phyloP scores from a whole-genome alignment of 2,329 filamentous ascomycete genomes.

The Aspergillus hiratsukae region DNA sequence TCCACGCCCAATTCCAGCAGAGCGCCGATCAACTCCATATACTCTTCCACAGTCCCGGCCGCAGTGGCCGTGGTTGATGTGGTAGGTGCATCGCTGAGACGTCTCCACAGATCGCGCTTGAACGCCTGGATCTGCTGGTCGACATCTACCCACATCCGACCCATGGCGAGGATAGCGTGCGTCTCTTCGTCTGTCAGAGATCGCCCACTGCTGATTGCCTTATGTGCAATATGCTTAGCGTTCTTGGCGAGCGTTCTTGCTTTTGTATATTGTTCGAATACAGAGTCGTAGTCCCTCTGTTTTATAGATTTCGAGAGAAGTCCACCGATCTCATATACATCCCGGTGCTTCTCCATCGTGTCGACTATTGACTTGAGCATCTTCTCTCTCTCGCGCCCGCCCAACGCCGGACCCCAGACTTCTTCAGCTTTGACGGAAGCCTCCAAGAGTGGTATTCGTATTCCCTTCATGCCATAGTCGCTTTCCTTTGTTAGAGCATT shows the following conservation, averaged over 20 bases:
- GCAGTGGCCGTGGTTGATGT: slow-evolving; percentile 49
- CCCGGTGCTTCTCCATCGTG: slow-evolving; percentile 72
- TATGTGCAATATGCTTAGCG: slow-evolving; percentile 64
- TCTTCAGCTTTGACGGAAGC: slow-evolving; percentile 93
- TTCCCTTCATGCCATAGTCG: slow-evolving; percentile 81
- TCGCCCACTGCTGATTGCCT: slow-evolving; percentile 45
- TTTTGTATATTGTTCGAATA: slow-evolving; percentile 80
- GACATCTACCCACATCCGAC: slow-evolving; percentile 92
- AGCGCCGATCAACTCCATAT: slow-evolving; percentile 85
- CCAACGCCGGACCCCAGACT: slow-evolving; percentile 91
- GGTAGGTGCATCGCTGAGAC: slow-evolving; percentile 64
- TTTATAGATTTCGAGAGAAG: slow-evolving; percentile 79
- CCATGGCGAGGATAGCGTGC: slow-evolving; percentile 81
- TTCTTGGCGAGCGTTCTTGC: slow-evolving; percentile 80
- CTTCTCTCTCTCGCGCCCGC: slow-evolving; percentile 86
- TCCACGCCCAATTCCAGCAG: slow-evolving; percentile 91
- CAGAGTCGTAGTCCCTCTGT: slow-evolving; percentile 79
- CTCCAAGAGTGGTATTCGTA: slow-evolving; percentile 82
- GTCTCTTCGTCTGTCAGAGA: slow-evolving; percentile 72
- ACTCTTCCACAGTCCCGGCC: slow-evolving; percentile 63
- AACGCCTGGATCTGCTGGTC: slow-evolving; percentile 80
- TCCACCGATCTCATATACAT: slow-evolving; percentile 75
- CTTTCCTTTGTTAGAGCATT: slow-evolving; percentile 90
- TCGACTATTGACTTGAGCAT: slow-evolving; percentile 72
- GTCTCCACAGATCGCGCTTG: slow-evolving; percentile 85